Evolutionary conservation across 192 early-diverging fungal species (phyloP).

Genomic region (Coemansia asiatica): DNA sequence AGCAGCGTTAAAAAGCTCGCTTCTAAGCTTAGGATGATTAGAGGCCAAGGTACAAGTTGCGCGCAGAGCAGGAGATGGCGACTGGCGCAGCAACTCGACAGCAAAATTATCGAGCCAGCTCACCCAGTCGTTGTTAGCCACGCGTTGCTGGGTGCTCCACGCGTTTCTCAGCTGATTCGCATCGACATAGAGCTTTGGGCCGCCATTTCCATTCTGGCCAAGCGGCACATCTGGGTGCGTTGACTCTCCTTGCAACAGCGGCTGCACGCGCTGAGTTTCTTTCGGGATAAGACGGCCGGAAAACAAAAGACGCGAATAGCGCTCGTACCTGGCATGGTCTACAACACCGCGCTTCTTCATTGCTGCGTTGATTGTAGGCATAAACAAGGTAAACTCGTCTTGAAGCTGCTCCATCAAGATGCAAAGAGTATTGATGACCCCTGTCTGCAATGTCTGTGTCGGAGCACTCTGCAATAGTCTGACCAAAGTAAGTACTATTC

Average conservation of each 20-base stretch:
- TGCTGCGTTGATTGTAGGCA: constrained; percentile 85
- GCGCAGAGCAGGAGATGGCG: constrained; percentile 91
- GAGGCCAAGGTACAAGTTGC: constrained; percentile 84
- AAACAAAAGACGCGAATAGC: constrained; percentile 72
- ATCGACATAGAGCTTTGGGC: constrained; percentile 26
- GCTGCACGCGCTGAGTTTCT: constrained; percentile 14
- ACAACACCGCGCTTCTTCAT: constrained; percentile 65
- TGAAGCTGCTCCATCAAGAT: constrained; percentile 82
- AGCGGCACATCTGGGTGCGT: neutral
- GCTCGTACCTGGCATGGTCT: constrained; percentile 71
- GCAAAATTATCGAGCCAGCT: constrained; percentile 92
- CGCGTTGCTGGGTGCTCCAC: constrained; percentile 62
- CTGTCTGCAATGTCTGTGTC: constrained; percentile 60
- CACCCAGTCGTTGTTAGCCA: constrained; percentile 83
- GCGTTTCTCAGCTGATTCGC: constrained; percentile 75
- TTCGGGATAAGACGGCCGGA: constrained; percentile 65
- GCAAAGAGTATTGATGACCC: constrained; percentile 80
- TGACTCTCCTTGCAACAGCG: neutral
- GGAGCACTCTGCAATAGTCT: constrained; percentile 63
- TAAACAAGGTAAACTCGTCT: constrained; percentile 84
- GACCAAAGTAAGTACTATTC: constrained; percentile 88
- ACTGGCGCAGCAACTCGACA: constrained; percentile 90
- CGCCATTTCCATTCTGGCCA: neutral
- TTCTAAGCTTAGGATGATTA: constrained; percentile 74
- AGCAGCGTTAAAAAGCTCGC: constrained; percentile 93